These are phyloP conservation scores for Agapanthus africanus DNA, from an alignment of 106 monocot genomes.

Conservation along the genomic window DNA sequence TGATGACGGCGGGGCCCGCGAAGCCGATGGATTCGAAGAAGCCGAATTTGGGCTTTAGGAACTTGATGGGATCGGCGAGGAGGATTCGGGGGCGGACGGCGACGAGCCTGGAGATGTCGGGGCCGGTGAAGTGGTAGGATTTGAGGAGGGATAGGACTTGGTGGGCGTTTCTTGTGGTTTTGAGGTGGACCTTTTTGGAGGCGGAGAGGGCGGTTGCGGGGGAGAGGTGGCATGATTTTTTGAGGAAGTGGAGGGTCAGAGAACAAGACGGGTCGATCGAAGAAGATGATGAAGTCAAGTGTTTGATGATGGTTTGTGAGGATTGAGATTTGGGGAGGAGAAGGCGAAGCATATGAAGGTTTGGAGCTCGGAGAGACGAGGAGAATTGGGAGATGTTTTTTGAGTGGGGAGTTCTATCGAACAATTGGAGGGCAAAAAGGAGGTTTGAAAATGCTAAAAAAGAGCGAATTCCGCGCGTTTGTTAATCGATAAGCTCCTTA, in stretches of 20 bases:
- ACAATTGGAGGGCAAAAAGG: too few species aligned
- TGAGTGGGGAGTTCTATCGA: too few species aligned
- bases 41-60: constrained; percentile 44
- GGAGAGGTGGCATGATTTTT: constrained; percentile 27
- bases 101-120: constrained; percentile 26
- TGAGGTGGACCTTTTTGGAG: constrained; percentile 22
- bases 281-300: too few species aligned
- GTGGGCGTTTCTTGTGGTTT: constrained; percentile 22
- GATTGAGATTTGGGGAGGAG: too few species aligned
- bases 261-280: neutral
- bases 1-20: constrained; percentile 7
- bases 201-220: constrained; percentile 14
- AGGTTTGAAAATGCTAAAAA: too few species aligned
- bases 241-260: constrained; percentile 28
- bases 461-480: too few species aligned
- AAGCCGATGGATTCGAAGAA: constrained; percentile 27
- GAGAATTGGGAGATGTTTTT: too few species aligned
- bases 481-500: too few species aligned
- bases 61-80: constrained; percentile 15
- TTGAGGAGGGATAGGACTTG: constrained; percentile 26
- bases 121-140: constrained; percentile 19
- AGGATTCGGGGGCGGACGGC: constrained; percentile 28
- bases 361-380: too few species aligned
- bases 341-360: too few species aligned
- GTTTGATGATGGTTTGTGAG: too few species aligned